phyloP scores from a whole-genome alignment of 768 basidiomycete species.

The Zangia roseola region DNA sequence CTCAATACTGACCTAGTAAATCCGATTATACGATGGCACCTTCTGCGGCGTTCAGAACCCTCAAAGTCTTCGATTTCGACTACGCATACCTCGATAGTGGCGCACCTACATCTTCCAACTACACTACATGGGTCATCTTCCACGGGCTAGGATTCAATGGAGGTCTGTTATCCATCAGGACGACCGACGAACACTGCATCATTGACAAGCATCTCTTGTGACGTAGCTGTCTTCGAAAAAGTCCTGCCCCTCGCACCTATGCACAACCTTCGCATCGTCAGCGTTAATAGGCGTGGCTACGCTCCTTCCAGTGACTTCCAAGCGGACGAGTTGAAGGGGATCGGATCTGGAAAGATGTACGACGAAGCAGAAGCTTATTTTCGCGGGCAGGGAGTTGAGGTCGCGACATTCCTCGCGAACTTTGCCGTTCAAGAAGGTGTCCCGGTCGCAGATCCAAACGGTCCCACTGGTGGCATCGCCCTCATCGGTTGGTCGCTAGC shows the following conservation, averaged over 20 bases:
- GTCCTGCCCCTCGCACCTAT: slow-evolving; percentile 21
- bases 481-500: slow-evolving; percentile 23
- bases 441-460: slow-evolving; percentile 6
- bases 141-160: slow-evolving; percentile 23
- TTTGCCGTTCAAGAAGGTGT: slow-evolving; percentile 18
- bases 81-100: slow-evolving; percentile 26
- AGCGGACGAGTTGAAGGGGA: slow-evolving; percentile 5
- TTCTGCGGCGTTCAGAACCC: background rate
- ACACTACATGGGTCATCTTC: slow-evolving; percentile 23
- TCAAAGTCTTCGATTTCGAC: slow-evolving; percentile 16
- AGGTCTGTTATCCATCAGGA: slow-evolving; percentile 8
- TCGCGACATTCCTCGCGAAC: slow-evolving; percentile 15
- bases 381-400: slow-evolving; percentile 16
- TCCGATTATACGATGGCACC: slow-evolving; percentile 2
- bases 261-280: slow-evolving; percentile 23
- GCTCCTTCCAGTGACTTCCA: slow-evolving; percentile 24
- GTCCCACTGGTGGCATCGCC: slow-evolving; percentile 8
- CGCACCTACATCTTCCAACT: slow-evolving; percentile 12
- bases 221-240: slow-evolving; percentile 13
- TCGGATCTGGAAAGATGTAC: slow-evolving; percentile 16
- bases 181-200: background rate
- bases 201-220: background rate
- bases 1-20: too few relatives aligned
- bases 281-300: slow-evolving; percentile 29
- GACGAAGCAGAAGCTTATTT: slow-evolving; percentile 15